phyloP scores from a whole-genome alignment of 768 basidiomycete genomes.

The Lactifluus hygrophoroides region DNA sequence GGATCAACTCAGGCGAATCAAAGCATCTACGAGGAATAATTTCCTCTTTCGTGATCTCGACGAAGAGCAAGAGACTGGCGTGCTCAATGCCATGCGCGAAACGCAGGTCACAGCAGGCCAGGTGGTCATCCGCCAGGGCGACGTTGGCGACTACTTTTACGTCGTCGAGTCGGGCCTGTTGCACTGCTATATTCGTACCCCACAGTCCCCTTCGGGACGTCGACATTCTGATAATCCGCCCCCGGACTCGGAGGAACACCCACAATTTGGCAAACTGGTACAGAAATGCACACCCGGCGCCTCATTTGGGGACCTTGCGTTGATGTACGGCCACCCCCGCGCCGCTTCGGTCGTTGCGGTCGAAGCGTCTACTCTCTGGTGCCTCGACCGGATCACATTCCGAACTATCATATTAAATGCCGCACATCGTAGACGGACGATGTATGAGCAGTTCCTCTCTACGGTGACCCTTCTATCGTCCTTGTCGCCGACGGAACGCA shows the following conservation, averaged over 20 bases:
- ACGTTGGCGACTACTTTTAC: slow-evolving; percentile 96
- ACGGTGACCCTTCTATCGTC: slow-evolving; percentile 82
- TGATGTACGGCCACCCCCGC: slow-evolving; percentile 97
- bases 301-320: slow-evolving; percentile 91
- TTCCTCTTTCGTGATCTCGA: slow-evolving; percentile 96
- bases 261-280: slow-evolving; percentile 72
- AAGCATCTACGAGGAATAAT: slow-evolving; percentile 75
- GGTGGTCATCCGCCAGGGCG: slow-evolving; percentile 95
- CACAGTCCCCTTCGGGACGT: slow-evolving; percentile 39
- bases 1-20: slow-evolving; percentile 84
- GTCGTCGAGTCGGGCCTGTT: slow-evolving; percentile 87
- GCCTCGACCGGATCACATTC: slow-evolving; percentile 95
- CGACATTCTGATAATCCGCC: slow-evolving; percentile 36
- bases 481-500: slow-evolving; percentile 79
- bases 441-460: slow-evolving; percentile 96
- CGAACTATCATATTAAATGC: slow-evolving; percentile 94
- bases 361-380: slow-evolving; percentile 82
- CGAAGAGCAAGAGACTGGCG: slow-evolving; percentile 90
- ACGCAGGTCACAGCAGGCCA: slow-evolving; percentile 58
- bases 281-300: slow-evolving; percentile 76
- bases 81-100: slow-evolving; percentile 94
- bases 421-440: slow-evolving; percentile 81
- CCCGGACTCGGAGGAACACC: slow-evolving; percentile 39
- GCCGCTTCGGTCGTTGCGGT: slow-evolving; percentile 89
- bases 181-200: slow-evolving; percentile 71